A percentile compares a stretch with the other conserved stretches of the same genome.
Conservation (phyloP, 2,329 filamentous ascomycete genomes). For the Fusarium virguliforme region DNA sequence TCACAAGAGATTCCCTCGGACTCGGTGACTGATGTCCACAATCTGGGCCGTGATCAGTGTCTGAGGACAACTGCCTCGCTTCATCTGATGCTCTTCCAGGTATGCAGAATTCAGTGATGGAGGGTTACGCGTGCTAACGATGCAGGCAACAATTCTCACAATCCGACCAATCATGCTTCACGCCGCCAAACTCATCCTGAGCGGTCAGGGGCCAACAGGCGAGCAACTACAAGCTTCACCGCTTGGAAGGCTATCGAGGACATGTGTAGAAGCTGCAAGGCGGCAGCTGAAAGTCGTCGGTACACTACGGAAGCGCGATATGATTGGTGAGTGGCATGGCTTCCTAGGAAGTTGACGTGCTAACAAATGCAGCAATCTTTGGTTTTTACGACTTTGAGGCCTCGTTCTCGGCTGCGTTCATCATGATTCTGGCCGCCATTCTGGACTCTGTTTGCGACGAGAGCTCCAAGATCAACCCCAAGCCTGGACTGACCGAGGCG, state of each 20-base stretch:
- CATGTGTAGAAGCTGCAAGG: slow-evolving; percentile 52
- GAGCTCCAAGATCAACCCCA: slow-evolving; percentile 45
- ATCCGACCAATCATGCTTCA: slow-evolving; percentile 53
- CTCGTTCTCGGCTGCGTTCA: slow-evolving; percentile 49
- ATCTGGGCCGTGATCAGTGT: slow-evolving; percentile 49
- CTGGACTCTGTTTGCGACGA: slow-evolving; percentile 50
- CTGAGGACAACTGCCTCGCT: slow-evolving; percentile 53
- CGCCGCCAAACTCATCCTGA: slow-evolving; percentile 51
- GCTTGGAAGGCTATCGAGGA: slow-evolving; percentile 50
- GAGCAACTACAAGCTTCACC: slow-evolving; percentile 48
- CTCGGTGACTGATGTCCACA: slow-evolving; percentile 46
- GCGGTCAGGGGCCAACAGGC: slow-evolving; percentile 44
- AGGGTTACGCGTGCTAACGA: neutral
- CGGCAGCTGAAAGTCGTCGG: slow-evolving; percentile 51
- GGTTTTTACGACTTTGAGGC: slow-evolving; percentile 51
- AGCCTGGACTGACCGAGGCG: slow-evolving; percentile 48
- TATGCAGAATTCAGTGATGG: neutral
- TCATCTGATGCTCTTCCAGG: slow-evolving; percentile 55
- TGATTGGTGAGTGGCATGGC: slow-evolving; percentile 41
- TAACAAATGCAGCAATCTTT: slow-evolving; percentile 40
- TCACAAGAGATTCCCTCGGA: slow-evolving; percentile 50
- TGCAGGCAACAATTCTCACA: slow-evolving; percentile 52
- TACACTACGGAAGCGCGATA: slow-evolving; percentile 51
- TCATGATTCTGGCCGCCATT: slow-evolving; percentile 50
- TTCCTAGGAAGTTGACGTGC: neutral